phyloP scores from a whole-genome alignment of 2,329 filamentous ascomycete species.

The Furcasterigmium sp. region DNA sequence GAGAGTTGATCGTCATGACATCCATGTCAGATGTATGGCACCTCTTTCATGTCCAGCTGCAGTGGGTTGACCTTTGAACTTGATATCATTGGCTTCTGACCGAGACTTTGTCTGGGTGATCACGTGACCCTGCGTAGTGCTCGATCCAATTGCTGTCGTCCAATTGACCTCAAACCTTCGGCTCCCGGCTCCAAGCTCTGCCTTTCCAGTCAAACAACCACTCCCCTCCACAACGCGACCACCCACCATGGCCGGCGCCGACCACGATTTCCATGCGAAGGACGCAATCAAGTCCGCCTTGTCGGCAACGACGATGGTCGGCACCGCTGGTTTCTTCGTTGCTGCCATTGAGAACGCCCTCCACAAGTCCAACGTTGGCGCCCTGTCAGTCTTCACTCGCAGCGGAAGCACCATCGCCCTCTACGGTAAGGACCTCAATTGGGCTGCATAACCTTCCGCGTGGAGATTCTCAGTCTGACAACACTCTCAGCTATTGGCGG shows the following conservation, averaged over 20 bases:
- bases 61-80: slow-evolving; percentile 12
- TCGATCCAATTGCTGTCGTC: neutral
- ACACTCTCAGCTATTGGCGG: slow-evolving; percentile 58
- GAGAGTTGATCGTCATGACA: too few species aligned
- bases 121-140: slow-evolving; percentile 7
- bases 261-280: slow-evolving; percentile 60
- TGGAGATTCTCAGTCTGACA: neutral
- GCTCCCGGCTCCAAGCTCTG: slow-evolving; percentile 9
- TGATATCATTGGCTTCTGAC: slow-evolving; percentile 8
- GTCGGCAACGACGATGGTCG: slow-evolving; percentile 60
- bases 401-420: slow-evolving; percentile 66
- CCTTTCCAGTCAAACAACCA: neutral
- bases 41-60: too few species aligned
- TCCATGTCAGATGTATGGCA: too few species aligned
- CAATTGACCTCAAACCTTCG: slow-evolving; percentile 13
- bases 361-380: slow-evolving; percentile 74
- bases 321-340: slow-evolving; percentile 62
- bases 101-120: neutral
- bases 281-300: slow-evolving; percentile 67
- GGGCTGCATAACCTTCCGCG: neutral
- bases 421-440: slow-evolving; percentile 7
- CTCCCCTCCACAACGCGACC: slow-evolving; percentile 5
- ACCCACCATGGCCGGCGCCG: slow-evolving; percentile 20
- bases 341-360: slow-evolving; percentile 85
- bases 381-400: slow-evolving; percentile 73